Base-by-base conservation (phyloP, 2,329 filamentous ascomycete species). In the Botrytis squamosa region DNA sequence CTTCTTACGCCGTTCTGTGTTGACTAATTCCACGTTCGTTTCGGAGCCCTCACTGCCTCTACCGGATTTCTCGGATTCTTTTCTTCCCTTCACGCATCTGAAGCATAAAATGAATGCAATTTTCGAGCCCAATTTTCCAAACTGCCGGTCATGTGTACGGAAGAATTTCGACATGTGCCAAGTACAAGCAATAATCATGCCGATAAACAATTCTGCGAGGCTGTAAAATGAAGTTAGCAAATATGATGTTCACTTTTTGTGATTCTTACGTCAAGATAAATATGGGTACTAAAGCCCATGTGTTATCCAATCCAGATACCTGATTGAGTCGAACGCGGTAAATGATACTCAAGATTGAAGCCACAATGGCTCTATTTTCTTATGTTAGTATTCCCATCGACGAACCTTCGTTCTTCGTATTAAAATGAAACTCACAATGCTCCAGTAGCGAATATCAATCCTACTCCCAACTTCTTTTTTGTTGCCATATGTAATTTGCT, bases 81-180 rank as follows among this genome's bases (percentile, higher is more conserved):
- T 60, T 6, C 8, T 22, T 25, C 12, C 33, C 20, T 38, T 33
- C 33, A 22, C 29, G 8, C 57, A 60, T 60, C 57, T 60, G 33
- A 20, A 60, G 8, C 18, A 60, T 12, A 36, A 22, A 33, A 60
- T 5, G 38, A 38, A 60, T 22, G 29, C 57, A 12, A 60, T 38
- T 22, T 20, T 36, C 4, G 29, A 60, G 16, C 57, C 29, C 57
- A 60, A 2, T 25, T 36, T 33, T 38, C 18, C 57, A 25, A 38
- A 60, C 33, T 60, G 29, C 9, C 33, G 57, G 18, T 60, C 57
- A 18, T 60, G 38, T 60, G 57, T 60, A 36, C 57, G 57, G 57
- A 60, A 36, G 10, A 60, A 60, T 60, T 60, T 60, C 9, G 57
- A 60, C 57, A 60, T 60, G 57, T 60, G 57, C 57, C 57, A 60